These are phyloP conservation scores for Amanita jacksonii DNA, from an alignment of 768 basidiomycete species.

Conservation along the genomic window DNA sequence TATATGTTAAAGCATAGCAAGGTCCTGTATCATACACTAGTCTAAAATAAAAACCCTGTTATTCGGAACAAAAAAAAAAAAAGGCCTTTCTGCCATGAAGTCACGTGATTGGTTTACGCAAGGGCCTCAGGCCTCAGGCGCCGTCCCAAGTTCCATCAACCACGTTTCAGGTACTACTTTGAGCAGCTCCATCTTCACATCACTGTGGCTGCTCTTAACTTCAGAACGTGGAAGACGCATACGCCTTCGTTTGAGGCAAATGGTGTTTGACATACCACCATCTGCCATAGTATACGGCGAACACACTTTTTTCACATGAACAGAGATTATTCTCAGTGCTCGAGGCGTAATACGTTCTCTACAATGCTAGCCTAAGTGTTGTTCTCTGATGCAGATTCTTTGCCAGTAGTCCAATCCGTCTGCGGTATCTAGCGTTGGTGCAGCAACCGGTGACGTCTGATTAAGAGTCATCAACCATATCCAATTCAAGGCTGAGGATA, in stretches of 20 bases:
- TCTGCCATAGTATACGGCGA: slow-evolving; percentile 51
- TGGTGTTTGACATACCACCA: slow-evolving; percentile 38
- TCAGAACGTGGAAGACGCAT: slow-evolving; percentile 17
- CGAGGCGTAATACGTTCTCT: background rate
- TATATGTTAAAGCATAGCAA: too few relatives aligned
- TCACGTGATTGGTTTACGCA: slow-evolving; percentile 4
- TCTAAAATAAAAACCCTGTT: too few relatives aligned
- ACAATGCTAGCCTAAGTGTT: background rate
- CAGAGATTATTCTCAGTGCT: background rate
- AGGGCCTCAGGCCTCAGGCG: too few relatives aligned
- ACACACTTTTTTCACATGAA: slow-evolving; percentile 14
- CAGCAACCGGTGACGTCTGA: slow-evolving; percentile 42
- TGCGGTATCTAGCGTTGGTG: slow-evolving; percentile 45
- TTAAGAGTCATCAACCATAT: slow-evolving; percentile 6
- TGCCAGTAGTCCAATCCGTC: slow-evolving; percentile 30
- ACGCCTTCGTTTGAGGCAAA: slow-evolving; percentile 70
- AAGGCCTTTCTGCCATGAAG: too few relatives aligned
- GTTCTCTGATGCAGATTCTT: background rate
- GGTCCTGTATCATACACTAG: too few relatives aligned
- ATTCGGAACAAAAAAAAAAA: too few relatives aligned
- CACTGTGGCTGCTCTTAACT: background rate
- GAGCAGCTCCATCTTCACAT: background rate
- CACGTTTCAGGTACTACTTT: background rate
- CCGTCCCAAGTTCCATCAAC: background rate
- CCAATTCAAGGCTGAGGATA: slow-evolving; percentile 3